Percentiles rank a stretch among this genome's conserved stretches.
Evolutionary conservation across 352 stramenopile species (phyloP).

Genomic region (Thraustotheca clavata): DNA sequence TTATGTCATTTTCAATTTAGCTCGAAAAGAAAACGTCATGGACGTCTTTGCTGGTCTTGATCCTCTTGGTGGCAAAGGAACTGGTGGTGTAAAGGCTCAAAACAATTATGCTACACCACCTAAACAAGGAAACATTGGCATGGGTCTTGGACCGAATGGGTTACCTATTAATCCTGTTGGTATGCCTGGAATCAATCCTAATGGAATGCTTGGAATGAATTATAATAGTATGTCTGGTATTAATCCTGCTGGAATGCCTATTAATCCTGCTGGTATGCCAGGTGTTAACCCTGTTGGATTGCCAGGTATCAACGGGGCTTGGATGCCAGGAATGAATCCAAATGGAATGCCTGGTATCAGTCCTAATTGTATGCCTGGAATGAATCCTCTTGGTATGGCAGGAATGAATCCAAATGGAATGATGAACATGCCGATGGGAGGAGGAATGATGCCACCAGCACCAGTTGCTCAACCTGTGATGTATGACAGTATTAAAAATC

Average conservation of each 20-base stretch:
- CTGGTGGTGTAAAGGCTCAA: constrained; percentile 48
- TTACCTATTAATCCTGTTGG: constrained; percentile 28
- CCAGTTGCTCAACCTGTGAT: constrained; percentile 39
- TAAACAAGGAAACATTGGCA: background rate
- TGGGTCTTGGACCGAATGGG: background rate
- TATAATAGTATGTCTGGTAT: constrained; percentile 15
- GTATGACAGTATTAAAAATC: constrained; percentile 81
- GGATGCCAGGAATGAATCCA: constrained; percentile 5
- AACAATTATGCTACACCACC: constrained; percentile 29
- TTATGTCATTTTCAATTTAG: background rate
- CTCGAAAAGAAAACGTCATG: constrained; percentile 40
- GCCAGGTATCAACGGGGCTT: constrained; percentile 23
- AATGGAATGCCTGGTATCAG: constrained; percentile 14
- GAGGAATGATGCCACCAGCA: constrained; percentile 21
- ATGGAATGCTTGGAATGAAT: constrained; percentile 22
- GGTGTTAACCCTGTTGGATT: background rate
- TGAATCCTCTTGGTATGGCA: constrained; percentile 14
- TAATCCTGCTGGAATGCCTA: background rate
- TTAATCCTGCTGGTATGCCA: background rate
- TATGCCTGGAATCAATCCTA: background rate
- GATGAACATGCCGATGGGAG: constrained; percentile 4
- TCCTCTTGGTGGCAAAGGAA: constrained; percentile 40
- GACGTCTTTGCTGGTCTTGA: constrained; percentile 70
- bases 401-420: background rate
- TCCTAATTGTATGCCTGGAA: constrained; percentile 17